Base-by-base conservation (phyloP, 768 basidiomycete genomes). In the Suillus variegatus region DNA sequence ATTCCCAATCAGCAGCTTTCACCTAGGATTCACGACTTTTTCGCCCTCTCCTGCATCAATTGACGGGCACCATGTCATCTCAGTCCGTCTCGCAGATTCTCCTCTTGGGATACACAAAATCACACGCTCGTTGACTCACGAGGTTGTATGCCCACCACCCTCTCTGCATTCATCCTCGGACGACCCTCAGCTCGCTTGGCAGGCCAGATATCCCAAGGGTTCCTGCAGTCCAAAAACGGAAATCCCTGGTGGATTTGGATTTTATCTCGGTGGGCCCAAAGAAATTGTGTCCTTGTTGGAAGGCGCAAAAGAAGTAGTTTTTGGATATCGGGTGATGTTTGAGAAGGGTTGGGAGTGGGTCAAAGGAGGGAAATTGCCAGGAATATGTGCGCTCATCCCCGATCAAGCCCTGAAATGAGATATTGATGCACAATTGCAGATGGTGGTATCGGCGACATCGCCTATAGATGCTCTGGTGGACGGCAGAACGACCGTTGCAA, bases 281-380 rank as follows among this genome's bases (percentile, higher is more conserved):
- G 69, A 73, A 18, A 87, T 88, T 64, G 64, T 75, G 0, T 69
- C 75, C 3, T 68, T 63, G 4, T 70, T 88, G 56, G 72, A 66
- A 14, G 77, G 76, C 0, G 85, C 86, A 16, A 81, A 74, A 20
- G 88, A 93, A 65, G 86, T 85, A 3, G 67, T 87, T 0, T 79
- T 90, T 71, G 83, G 86, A 65, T 93, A 92, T 71, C 83, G 86
- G 2, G 82, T 91, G 73, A 86, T 87, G 83, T 83, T 92, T 57
- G 76, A 87, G 64, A 72, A 78, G 0, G 87, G 80, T 1, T 92
- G 88, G 83, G 82, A 85, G 44, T 92, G 86, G 83, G 81, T 78
- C n/a, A 88, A 87, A 69, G 91, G 91, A 36, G 91, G 91, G 2
- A 93, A 93, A 71, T 78, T 92, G 18, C 90, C 91, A 40, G 91